These are phyloP conservation scores for Gamsiella multidivaricata DNA, from an alignment of 192 early-diverging fungal genomes.

Conservation along the genomic window DNA sequence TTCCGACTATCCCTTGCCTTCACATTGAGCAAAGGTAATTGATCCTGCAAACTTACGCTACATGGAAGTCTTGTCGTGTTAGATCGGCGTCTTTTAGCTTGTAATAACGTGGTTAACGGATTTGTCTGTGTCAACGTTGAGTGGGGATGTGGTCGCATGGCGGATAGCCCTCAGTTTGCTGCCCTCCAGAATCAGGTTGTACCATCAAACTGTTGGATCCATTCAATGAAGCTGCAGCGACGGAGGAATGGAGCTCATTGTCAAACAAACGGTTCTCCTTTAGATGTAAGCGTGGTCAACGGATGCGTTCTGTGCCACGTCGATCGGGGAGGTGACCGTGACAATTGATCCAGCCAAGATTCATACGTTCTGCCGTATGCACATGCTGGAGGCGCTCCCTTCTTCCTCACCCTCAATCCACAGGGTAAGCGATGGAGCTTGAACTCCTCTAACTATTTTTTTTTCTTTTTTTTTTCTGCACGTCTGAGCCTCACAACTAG, in stretches of 20 bases:
- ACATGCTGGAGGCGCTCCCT: conserved; percentile 13
- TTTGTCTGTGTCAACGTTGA: conserved; percentile 9
- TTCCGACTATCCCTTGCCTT: conserved; percentile 5
- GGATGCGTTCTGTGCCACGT: conserved; percentile 13
- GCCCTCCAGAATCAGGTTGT: conserved; percentile 18
- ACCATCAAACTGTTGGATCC: conserved; percentile 14
- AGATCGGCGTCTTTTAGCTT: conserved; percentile 23
- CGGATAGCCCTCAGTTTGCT: conserved; percentile 9
- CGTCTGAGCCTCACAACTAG: background rate
- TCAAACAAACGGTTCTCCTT: conserved; percentile 23
- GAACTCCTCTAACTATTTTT: conserved; percentile 1
- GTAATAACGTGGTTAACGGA: conserved; percentile 13
- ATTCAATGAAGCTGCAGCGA: conserved; percentile 21
- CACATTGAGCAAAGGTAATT: conserved; percentile 10
- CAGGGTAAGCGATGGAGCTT: background rate
- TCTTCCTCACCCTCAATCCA: background rate
- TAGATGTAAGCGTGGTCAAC: conserved; percentile 24
- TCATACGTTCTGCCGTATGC: conserved; percentile 16
- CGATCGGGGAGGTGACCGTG: conserved; percentile 15
- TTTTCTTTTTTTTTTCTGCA: background rate
- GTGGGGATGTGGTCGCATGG: conserved; percentile 12
- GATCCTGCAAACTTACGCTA: conserved; percentile 17
- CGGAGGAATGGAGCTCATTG: conserved; percentile 17
- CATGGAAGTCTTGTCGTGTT: conserved; percentile 24
- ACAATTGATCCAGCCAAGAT: conserved; percentile 21